These are phyloP conservation scores for Phaffomyces antillensis DNA, from an alignment of 805 yeast genomes.

Conservation along the genomic window DNA sequence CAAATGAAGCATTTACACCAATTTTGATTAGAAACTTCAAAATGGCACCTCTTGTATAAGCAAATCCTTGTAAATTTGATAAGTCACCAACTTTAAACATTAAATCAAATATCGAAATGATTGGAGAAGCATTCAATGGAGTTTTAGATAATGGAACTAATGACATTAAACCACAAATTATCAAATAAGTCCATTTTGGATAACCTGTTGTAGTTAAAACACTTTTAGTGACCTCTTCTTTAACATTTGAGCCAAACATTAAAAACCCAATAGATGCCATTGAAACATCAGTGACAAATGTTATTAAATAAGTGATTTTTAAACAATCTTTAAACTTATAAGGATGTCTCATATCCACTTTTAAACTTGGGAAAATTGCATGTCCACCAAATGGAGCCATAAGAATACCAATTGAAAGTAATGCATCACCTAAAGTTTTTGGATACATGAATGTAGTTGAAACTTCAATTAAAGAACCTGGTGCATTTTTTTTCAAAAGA, in stretches of 20 bases:
- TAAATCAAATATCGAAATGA: slow-evolving; percentile 61
- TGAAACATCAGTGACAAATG: slow-evolving; percentile 51
- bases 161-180: slow-evolving; percentile 66
- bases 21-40: slow-evolving; percentile 24
- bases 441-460: slow-evolving; percentile 71
- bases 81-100: slow-evolving; percentile 29
- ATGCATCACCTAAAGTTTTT: slow-evolving; percentile 36
- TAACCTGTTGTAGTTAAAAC: slow-evolving; percentile 59
- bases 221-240: slow-evolving; percentile 74
- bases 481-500: slow-evolving; percentile 46
- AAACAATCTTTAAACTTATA: slow-evolving; percentile 46
- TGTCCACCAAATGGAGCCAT: slow-evolving; percentile 86
- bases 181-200: slow-evolving; percentile 52
- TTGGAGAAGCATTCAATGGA: slow-evolving; percentile 78
- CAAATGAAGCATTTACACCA: slow-evolving; percentile 49
- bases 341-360: slow-evolving; percentile 67
- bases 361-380: slow-evolving; percentile 69
- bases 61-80: slow-evolving; percentile 15
- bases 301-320: slow-evolving; percentile 50
- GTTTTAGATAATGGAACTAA: slow-evolving; percentile 77
- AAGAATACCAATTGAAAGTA: slow-evolving; percentile 58
- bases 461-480: slow-evolving; percentile 66
- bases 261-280: slow-evolving; percentile 64
- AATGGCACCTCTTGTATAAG: slow-evolving; percentile 16
- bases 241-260: slow-evolving; percentile 70